These are phyloP conservation scores for Aspergillus fischeri DNA, from an alignment of 2,329 filamentous ascomycete genomes.

Conservation along the genomic window DNA sequence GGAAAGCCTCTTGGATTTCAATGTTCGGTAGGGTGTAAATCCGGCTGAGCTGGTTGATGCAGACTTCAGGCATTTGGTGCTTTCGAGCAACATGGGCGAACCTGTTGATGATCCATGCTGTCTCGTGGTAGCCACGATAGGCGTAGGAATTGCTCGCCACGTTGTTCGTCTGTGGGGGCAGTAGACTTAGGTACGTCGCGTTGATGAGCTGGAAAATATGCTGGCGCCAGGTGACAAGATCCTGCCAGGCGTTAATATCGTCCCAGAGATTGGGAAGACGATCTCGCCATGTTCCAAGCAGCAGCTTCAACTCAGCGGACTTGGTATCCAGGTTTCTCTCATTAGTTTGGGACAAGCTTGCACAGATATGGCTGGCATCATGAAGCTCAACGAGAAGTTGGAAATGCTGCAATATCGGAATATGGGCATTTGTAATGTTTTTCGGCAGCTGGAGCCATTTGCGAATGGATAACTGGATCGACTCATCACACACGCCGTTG, in stretches of 20 bases:
- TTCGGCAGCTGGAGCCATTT: constrained; percentile 99
- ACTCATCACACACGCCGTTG: constrained; percentile 86
- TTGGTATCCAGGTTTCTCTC: constrained; percentile 84
- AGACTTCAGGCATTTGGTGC: constrained; percentile 93
- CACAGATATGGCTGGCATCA: constrained; percentile 94
- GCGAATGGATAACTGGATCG: constrained; percentile 91
- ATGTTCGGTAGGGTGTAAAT: constrained; percentile 99
- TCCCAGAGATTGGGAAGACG: constrained; percentile 97
- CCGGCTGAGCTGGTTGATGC: constrained; percentile 91
- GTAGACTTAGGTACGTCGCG: constrained; percentile 78
- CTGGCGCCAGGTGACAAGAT: constrained; percentile 98
- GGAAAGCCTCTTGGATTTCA: constrained; percentile 97
- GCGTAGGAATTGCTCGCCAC: constrained; percentile 89
- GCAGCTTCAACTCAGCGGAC: constrained; percentile 89
- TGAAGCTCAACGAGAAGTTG: constrained; percentile 96
- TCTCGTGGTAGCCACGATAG: constrained; percentile 96
- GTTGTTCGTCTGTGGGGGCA: constrained; percentile 76
- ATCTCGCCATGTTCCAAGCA: constrained; percentile 93
- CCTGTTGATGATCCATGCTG: constrained; percentile 98
- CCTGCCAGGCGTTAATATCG: constrained; percentile 98
- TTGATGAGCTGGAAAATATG: constrained; percentile 99
- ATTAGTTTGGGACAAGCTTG: constrained; percentile 81
- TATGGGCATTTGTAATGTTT: constrained; percentile 89
- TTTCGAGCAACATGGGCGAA: constrained; percentile 98
- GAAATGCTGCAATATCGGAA: constrained; percentile 93